phyloP scores from a whole-genome alignment of 352 stramenopile species.

The Pythium plurisporium region DNA sequence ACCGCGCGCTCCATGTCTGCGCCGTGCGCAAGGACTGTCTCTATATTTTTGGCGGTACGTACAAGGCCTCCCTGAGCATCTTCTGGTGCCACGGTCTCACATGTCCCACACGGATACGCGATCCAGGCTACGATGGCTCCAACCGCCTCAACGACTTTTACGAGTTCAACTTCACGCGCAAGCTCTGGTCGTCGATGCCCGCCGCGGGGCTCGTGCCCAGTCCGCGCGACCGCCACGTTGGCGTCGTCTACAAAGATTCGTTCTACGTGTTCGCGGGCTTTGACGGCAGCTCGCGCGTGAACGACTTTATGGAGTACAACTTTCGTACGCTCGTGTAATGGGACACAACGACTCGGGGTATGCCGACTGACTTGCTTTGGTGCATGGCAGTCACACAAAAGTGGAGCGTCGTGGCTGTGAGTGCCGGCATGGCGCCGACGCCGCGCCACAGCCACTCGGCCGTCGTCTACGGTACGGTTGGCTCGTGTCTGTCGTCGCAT shows the following conservation, averaged over 20 bases:
- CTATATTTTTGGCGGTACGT: constrained; percentile 88
- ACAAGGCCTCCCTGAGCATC: neutral
- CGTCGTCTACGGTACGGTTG: constrained; percentile 68
- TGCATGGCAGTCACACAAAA: constrained; percentile 56
- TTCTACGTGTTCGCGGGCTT: constrained; percentile 96
- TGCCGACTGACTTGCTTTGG: neutral
- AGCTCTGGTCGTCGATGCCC: constrained; percentile 68
- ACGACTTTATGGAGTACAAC: constrained; percentile 95
- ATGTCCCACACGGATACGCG: no score
- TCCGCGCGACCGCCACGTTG: constrained; percentile 93
- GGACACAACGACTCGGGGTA: no score
- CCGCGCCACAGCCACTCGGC: constrained; percentile 95
- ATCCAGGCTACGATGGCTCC: constrained; percentile 91
- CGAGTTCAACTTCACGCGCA: constrained; percentile 88
- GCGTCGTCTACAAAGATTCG: constrained; percentile 89
- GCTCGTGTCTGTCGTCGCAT: no score
- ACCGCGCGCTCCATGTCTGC: constrained; percentile 92
- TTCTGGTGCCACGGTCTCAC: no score
- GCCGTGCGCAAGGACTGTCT: constrained; percentile 89
- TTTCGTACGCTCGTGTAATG: constrained; percentile 82
- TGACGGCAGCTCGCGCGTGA: constrained; percentile 89
- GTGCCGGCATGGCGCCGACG: constrained; percentile 83
- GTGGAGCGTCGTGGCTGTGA: constrained; percentile 70
- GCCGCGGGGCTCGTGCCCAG: constrained; percentile 69
- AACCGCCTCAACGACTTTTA: constrained; percentile 94